phyloP scores from a whole-genome alignment of 2,329 filamentous ascomycete genomes.

The Dactylellina cionopaga region DNA sequence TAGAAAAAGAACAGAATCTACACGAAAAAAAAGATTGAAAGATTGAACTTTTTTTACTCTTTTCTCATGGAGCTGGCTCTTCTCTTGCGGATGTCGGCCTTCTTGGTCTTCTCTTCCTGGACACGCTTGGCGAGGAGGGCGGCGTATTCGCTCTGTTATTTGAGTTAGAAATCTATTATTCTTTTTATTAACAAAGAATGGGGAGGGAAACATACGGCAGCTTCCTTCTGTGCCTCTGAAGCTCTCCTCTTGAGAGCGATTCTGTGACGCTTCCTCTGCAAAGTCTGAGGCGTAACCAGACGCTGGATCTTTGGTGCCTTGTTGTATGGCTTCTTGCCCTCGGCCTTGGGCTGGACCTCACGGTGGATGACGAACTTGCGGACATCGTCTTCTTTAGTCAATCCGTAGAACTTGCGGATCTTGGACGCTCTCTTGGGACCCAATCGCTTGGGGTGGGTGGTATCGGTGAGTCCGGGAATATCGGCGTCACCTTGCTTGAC shows the following conservation, averaged over 20 bases:
- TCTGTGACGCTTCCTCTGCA: conserved; percentile 99
- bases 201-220: conserved; percentile 77
- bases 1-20: conserved; percentile 5
- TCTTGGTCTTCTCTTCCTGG: conserved; percentile 91
- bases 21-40: conserved; percentile 7
- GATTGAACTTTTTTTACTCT: conserved; percentile 66
- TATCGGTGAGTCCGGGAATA: conserved; percentile 95
- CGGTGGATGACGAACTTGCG: conserved; percentile 99
- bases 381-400: conserved; percentile 99
- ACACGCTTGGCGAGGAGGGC: conserved; percentile 97
- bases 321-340: conserved; percentile 98
- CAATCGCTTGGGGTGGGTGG: conserved; percentile 98
- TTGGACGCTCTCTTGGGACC: conserved; percentile 99
- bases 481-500: conserved; percentile 98
- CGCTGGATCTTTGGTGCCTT: conserved; percentile 99
- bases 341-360: conserved; percentile 95
- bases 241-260: conserved; percentile 98
- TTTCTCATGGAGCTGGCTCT: conserved; percentile 95
- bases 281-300: conserved; percentile 98
- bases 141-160: conserved; percentile 89
- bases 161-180: background rate
- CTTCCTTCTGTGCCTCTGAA: conserved; percentile 96
- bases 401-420: conserved; percentile 99
- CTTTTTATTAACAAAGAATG: background rate
- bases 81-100: conserved; percentile 94